Evolutionary conservation across 495 filamentous ascomycete species (phyloP), one percentile per base, ranked within the genome.

Genomic region (Darksidea phi): DNA sequence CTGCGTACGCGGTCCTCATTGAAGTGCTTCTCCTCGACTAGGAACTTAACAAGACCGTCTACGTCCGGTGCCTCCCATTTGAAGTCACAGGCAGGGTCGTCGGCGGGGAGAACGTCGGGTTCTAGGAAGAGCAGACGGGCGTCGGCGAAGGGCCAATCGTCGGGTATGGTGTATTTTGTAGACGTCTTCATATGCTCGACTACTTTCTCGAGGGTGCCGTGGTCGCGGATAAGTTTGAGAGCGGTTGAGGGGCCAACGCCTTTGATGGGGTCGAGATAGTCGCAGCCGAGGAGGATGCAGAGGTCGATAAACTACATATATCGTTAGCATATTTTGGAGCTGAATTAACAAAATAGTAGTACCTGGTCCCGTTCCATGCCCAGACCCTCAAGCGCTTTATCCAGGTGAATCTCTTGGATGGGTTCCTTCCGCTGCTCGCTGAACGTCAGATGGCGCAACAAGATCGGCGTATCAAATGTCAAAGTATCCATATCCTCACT

Each of bases 401-500:
- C 86, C 47, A 96, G 75, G 66, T 91, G 84, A 46, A 99, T 94
- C 74, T 99, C 94, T 67, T 91, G 93, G 61, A 99, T 96, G 0
- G 94, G 94, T 71, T 97, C 91, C 78, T 97, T 97, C 59, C 91
- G 82, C 76, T 96, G 91, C 76, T 99, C 94, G 71, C 88, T 92
- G 73, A 96, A 96, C 8, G 95, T 99, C 47, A 99, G 82, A 71
- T 99, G 91, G 23, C 95, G 81, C 50, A 99, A 77, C 23, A 99
- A 77, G 63, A 99, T 89, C 0, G 94, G 94, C 12, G 91, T 79
- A 59, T 97, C 84, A 72, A 97, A 99, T 72, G 94, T 97, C 17
- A 99, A 77, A 0, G 94, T 99, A 70, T 99, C 94, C 94, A 99
- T 99, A 77, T 99, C 94, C 77, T 99, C 94, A 42, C 87, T 93